Evolutionary conservation across 192 early-diverging fungal species (phyloP).

Genomic region (Coemansia sp.): DNA sequence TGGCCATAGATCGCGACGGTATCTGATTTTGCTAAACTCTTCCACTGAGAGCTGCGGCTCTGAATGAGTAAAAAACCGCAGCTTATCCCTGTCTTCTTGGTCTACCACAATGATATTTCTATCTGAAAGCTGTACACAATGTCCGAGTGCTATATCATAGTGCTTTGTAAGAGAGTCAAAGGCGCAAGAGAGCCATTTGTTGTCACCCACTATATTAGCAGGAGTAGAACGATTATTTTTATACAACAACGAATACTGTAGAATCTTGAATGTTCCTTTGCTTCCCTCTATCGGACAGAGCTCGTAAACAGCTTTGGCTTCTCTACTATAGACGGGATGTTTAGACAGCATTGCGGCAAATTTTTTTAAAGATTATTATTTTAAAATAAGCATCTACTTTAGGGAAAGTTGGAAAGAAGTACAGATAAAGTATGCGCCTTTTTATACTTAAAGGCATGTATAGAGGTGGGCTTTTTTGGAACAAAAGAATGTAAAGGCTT

Average conservation of each 20-base stretch:
- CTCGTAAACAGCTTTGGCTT: constrained; percentile 1
- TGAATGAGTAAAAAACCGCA: constrained; percentile 7
- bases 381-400: background rate
- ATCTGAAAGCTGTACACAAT: constrained; percentile 1
- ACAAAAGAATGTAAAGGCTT: no score
- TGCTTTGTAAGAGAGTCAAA: constrained; percentile 13
- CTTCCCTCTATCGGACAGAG: constrained; percentile 18
- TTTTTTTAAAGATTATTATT: background rate
- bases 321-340: no score
- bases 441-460: background rate
- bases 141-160: constrained; percentile 20
- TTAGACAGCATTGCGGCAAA: background rate
- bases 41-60: constrained; percentile 7
- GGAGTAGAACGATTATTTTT: background rate
- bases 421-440: background rate
- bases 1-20: constrained; percentile 27
- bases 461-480: background rate
- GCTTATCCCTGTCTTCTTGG: constrained; percentile 5
- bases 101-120: constrained; percentile 13
- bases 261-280: constrained; percentile 13
- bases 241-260: constrained; percentile 18
- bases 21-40: constrained; percentile 14
- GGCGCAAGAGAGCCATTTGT: background rate
- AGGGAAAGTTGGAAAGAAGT: constrained; percentile 3
- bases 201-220: background rate